Conservation (phyloP, 176 grass and related monocot genomes). For the Puccinellia tenuiflora region DNA sequence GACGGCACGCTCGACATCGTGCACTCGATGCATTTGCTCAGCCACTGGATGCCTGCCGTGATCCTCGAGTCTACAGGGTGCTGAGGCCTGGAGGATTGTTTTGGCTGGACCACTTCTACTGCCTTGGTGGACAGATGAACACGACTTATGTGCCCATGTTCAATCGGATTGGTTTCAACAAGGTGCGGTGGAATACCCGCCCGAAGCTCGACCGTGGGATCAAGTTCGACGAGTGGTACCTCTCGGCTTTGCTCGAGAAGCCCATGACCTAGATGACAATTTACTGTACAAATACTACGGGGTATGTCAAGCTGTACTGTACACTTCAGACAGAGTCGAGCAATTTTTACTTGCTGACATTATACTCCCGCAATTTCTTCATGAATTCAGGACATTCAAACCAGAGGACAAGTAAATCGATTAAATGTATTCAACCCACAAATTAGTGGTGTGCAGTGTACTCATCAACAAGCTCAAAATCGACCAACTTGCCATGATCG, state of each 20-base stretch:
- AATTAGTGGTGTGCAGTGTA: background rate
- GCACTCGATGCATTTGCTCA: conserved; percentile 56
- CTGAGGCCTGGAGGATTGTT: conserved; percentile 52
- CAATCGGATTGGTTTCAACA: conserved; percentile 31
- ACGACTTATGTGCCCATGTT: conserved; percentile 39
- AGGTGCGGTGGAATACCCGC: conserved; percentile 30
- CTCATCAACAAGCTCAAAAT: background rate
- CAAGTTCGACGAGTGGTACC: conserved; percentile 43
- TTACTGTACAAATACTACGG: background rate
- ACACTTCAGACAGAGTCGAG: background rate
- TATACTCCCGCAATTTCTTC: background rate
- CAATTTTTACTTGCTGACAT: background rate
- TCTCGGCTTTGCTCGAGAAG: conserved; percentile 56
- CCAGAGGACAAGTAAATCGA: background rate
- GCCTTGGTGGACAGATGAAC: conserved; percentile 34
- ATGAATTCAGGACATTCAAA: background rate
- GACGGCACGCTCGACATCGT: conserved; percentile 61
- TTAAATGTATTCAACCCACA: background rate
- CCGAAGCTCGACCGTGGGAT: conserved; percentile 39
- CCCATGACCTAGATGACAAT: background rate
- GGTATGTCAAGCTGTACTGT: background rate
- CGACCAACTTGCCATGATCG: background rate
- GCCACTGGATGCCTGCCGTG: conserved; percentile 37
- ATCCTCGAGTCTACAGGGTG: conserved; percentile 64
- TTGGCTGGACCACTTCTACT: conserved; percentile 64